Base-by-base conservation (phyloP, 176 grass and related monocot genomes). In the Triticum timopheevii region DNA sequence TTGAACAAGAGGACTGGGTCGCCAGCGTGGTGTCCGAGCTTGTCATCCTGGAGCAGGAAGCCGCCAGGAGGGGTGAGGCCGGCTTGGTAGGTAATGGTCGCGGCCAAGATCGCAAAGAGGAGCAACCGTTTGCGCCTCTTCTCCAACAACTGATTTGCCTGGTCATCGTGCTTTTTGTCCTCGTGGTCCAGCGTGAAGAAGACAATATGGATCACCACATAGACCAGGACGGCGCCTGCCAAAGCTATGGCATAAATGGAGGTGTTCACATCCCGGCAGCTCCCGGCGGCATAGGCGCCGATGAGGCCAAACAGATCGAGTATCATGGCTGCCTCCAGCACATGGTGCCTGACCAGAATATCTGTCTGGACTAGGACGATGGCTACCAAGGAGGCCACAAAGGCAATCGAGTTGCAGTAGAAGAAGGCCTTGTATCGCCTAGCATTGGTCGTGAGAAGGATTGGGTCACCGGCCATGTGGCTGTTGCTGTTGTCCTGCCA, bases 61-160 rank as follows among this genome's bases (percentile, higher is more conserved):
- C 81, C 88, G 1, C 85, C 88, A 2, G 91, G 91, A 3, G 88
- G 91, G 71, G 82, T 93, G 6, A 93, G 35, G 24, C 91, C 91
- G 2, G 84, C 91, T 81, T 93, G 91, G 40, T 87, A 93, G 11
- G 91, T 93, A 23, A 90, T 77, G 3, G 87, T 84, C 0, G 88
- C 88, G 8, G 81, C 91, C n/a, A 93, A 30, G n/a, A 87, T 90
- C 3, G 84, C 88, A 9, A 93, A 82, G 7, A 90, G 81, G 15
- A 93, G 78, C 70, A 93, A 40, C 13, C 69, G 25, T 19, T 90
- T 78, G 12, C 84, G 88, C 84, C 8, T 63, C 1, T 24, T n/a
- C 17, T 86, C 83, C 28, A 67, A 6, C 58, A 85, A 13, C 22
- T 38, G 39, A 2, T 65, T 17, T 25, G n/a, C 54, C 30, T 3